These are phyloP conservation scores for Beauveria asiatica DNA, from an alignment of 2,329 filamentous ascomycete genomes.

Conservation along the genomic window DNA sequence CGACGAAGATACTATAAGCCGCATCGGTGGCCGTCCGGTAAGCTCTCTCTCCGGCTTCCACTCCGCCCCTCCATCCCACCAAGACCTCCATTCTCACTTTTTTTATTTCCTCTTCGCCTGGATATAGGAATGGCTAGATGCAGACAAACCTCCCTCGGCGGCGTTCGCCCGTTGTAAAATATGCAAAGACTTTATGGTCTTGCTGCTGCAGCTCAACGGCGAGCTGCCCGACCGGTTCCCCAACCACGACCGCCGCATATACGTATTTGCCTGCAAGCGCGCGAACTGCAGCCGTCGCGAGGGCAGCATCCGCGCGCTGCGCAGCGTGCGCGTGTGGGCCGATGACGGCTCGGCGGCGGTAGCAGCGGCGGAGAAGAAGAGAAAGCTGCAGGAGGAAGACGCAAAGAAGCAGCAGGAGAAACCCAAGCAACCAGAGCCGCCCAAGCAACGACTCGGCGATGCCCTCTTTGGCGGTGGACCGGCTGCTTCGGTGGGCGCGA, in stretches of 20 bases:
- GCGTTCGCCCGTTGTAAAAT: slow-evolving; percentile 75
- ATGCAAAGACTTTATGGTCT: slow-evolving; percentile 74
- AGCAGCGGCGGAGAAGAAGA: slow-evolving; percentile 23
- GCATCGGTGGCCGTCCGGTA: slow-evolving; percentile 82
- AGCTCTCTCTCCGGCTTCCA: slow-evolving; percentile 22
- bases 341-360: slow-evolving; percentile 24
- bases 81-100: background rate
- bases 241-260: slow-evolving; percentile 77
- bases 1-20: slow-evolving; percentile 75
- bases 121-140: slow-evolving; percentile 71
- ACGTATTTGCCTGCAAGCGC: slow-evolving; percentile 73
- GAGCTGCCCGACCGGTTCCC: slow-evolving; percentile 83
- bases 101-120: background rate
- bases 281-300: slow-evolving; percentile 73
- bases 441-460: slow-evolving; percentile 48
- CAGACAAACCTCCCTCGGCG: slow-evolving; percentile 61
- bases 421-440: slow-evolving; percentile 22
- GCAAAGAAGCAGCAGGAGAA: slow-evolving; percentile 20
- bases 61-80: slow-evolving; percentile 2
- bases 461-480: slow-evolving; percentile 59
- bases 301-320: slow-evolving; percentile 69
- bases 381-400: slow-evolving; percentile 24
- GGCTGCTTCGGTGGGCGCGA: slow-evolving; percentile 32
- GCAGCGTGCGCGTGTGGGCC: slow-evolving; percentile 53
- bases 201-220: slow-evolving; percentile 85